Base-by-base conservation (phyloP, 2,329 filamentous ascomycete genomes). In the Ambrosiella cleistominuta region DNA sequence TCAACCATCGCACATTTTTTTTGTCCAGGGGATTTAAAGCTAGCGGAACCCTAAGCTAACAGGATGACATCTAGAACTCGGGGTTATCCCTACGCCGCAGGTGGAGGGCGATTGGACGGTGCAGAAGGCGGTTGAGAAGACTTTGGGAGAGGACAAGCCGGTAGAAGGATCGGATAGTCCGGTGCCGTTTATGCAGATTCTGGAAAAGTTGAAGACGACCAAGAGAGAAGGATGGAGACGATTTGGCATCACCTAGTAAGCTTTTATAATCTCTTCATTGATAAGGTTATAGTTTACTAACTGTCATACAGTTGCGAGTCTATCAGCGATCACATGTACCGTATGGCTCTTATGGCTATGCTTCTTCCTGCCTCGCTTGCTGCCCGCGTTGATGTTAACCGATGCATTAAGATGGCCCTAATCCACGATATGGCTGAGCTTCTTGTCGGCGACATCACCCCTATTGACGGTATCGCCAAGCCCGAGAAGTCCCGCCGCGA, bases 241-340 rank as follows among this genome's bases (percentile, higher is more conserved):
- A 42, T 96, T 96, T 68, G 82, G 82, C 44, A 88, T 98, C 64
- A 64, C 72, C 1, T 70, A 74, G 79, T 81, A 67, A 49, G 67
- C 51, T 35, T 40, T 47, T 36, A 27, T 49, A 35, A 27, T 8
- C n/a, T 17, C 8, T 47, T 17, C 44, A 15, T 17, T 47, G 9
- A 37, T 44, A 11, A 39, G 13, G 38, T 13, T 47, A 7, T 42
- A n/a, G 35, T 8, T 8, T 55, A 12, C 13, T 38, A 7, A 42
- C 4, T 9, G 40, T 37, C 7, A 11, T 50, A 12, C 62, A 82
- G 78, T 60, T 86, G 88, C 68, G 93, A 98, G 71, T 95, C 88
- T 1, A 96, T 98, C 67, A 80, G 88, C 57, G 93, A 98, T 73
- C 93, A 98, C 77, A 98, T 98, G 93, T 98, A 97, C 72, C 89